Evolutionary conservation across 2,329 filamentous ascomycete genomes (phyloP), one percentile per base, ranked within the genome.

Genomic region (Elsinoe necatrix): DNA sequence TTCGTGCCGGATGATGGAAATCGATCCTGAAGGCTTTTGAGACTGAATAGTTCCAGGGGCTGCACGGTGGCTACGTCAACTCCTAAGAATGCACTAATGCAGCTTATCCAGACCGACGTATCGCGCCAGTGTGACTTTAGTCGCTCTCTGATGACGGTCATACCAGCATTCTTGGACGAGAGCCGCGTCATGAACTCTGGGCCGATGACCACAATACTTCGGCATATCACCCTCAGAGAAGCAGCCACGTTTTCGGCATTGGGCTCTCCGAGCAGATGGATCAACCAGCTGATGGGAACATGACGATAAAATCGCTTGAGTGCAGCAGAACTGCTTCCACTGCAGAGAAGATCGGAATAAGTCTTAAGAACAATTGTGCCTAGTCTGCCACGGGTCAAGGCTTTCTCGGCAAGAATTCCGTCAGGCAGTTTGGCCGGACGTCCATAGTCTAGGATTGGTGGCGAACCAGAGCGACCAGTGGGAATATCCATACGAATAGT

Each of bases 301-400:
- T 92, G 95, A 66, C 86, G 87, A 4, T 90, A 89, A 75, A 98
- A 97, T 64, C 90, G 93, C 66, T 85, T 83, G 57, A 95, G 86
- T 60, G 86, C 83, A 12, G 75, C 75, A 8, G 79, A 73, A 61
- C 85, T 89, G 20, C 79, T 79, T 63, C 82, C 82, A 60, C 88
- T 83, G 65, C 90, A 95, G 8, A 96, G 75, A 9, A 95, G 77
- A 23, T 84, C 79, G 6, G 86, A 80, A 66, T 93, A 92, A 71
- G 95, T 83, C 61, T 81, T 81, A 18, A 96, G 74, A 55, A 96
- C 81, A 60, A 80, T 83, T 35, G 84, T 78, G 6, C 89, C 90
- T 35, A 95, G 75, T 58, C 90, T 82, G 61, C 82, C 80, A 66
- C 85, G 31, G 27, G 37, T 4, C 27, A 54, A 14, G 12, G 56